Conservation (phyloP, 257 asterid genomes). For the Lavandula angustifolia region DNA sequence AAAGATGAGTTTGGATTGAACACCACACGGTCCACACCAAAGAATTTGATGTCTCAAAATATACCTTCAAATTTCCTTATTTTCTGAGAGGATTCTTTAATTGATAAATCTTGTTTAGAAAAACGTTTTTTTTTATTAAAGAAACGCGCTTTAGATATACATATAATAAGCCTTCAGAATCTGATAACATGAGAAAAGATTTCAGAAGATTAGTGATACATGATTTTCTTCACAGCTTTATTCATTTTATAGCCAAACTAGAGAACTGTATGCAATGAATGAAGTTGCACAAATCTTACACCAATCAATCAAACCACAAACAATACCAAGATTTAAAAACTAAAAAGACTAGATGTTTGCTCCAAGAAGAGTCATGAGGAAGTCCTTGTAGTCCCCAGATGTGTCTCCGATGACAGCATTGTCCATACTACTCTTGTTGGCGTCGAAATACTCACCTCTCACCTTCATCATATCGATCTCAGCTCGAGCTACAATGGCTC, state of each 20-base stretch:
- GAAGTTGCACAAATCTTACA: slow-evolving; percentile 11
- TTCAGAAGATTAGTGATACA: not conserved
- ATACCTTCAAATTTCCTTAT: too few relatives aligned
- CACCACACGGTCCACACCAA: too few relatives aligned
- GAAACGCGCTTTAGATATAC: too few relatives aligned
- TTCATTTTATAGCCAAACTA: not conserved
- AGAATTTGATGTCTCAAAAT: too few relatives aligned
- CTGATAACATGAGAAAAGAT: not conserved
- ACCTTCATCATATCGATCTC: slow-evolving; percentile 74
- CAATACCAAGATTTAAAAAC: not conserved
- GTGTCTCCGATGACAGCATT: slow-evolving; percentile 72
- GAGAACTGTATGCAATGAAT: slow-evolving; percentile 7
- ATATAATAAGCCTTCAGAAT: not conserved
- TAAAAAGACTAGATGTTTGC: slow-evolving; percentile 41
- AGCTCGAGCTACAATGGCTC: slow-evolving; percentile 71
- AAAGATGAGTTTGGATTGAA: slow-evolving; percentile 15
- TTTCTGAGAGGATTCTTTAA: too few relatives aligned
- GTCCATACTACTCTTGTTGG: slow-evolving; percentile 47
- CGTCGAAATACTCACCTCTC: slow-evolving; percentile 55
- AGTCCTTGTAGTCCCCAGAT: slow-evolving; percentile 77
- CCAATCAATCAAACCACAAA: slow-evolving; percentile 15
- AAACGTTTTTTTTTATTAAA: too few relatives aligned
- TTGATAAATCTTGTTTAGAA: too few relatives aligned
- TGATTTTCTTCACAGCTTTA: not conserved
- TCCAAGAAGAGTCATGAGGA: slow-evolving; percentile 72